Base-by-base conservation (phyloP, 2,329 filamentous ascomycete species). In the Verticillium longisporum region DNA sequence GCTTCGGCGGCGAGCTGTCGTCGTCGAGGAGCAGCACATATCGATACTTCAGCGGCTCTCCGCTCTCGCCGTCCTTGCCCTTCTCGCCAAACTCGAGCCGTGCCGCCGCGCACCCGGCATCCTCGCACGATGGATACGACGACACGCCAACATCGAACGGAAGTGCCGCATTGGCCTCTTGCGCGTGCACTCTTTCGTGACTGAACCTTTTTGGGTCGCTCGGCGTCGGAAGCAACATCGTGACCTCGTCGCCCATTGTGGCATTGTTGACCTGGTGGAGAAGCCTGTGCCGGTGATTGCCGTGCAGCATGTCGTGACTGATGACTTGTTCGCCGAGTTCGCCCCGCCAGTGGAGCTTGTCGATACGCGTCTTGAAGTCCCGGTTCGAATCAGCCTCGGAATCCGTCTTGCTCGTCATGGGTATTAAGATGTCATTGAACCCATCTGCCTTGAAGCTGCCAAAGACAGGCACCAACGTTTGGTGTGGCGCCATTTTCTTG, bases 361-460 rank as follows among this genome's bases (percentile, higher is more conserved):
- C 82, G 55, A 83, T 77, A 67, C 92, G 92, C 56, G 86, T 75
- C 0, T 75, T 68, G 64, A 90, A 93, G 0, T 70, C 71, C 66
- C 73, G 74, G 32, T 68, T 69, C 5, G 77, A 68, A 37, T 79
- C 76, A 0, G 79, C 77, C 3, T 80, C 74, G 1, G 80, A 78
- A 32, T 83, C 80, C 0, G 75, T 69, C 11, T 62, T 62, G 60
- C 59, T 82, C 73, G 67, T 81, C 78, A 84, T 69, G 0, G 91
- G 91, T 59, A 92, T 88, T 26, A 93, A 74, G 37, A 96, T 90
- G 70, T 96, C 91, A 64, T 83, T 85, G 74, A 90, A 94, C 4
- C 87, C 86, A 55, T 83, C 80, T 1, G 88, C 85, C 67, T 91
- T 92, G 57, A 86, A 88, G 61, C 89, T 82, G 64, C 90, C 90